Percentiles rank a stretch among this genome's conserved stretches.
Evolutionary conservation across 164 flowering plant genomes (phyloP).

Genomic region (Dillenia turbinata): DNA sequence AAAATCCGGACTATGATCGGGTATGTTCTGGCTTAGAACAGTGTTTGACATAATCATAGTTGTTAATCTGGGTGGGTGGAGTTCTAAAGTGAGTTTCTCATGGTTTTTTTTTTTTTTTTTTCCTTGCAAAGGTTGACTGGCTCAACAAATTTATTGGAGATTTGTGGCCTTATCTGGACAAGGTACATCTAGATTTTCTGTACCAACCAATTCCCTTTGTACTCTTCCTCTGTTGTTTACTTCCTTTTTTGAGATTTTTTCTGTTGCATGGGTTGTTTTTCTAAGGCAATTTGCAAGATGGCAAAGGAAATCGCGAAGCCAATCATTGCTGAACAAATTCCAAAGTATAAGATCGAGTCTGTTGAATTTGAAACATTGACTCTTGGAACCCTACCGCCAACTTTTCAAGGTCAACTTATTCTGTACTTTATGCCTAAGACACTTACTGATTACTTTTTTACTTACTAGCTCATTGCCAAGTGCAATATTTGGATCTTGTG

Average conservation of each 20-base stretch:
- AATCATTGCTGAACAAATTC: slow-evolving; percentile 93
- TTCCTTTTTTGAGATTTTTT: neutral
- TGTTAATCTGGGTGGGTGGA: neutral
- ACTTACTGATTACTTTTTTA: neutral
- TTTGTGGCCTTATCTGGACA: slow-evolving; percentile 98
- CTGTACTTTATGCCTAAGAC: neutral
- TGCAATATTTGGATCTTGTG: too few relatives aligned
- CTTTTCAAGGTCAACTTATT: slow-evolving; percentile 73
- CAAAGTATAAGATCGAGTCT: slow-evolving; percentile 86
- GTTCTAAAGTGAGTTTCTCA: slow-evolving; percentile 2
- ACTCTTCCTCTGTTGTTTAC: neutral
- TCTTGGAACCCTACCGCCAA: slow-evolving; percentile 86
- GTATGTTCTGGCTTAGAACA: slow-evolving; percentile 34
- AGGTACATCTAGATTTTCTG: slow-evolving; percentile 37
- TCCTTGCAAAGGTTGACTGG: slow-evolving; percentile 79
- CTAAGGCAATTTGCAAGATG: slow-evolving; percentile 89
- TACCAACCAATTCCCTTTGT: neutral
- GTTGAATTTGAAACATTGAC: slow-evolving; percentile 85
- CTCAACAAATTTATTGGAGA: slow-evolving; percentile 66
- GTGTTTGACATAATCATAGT: neutral
- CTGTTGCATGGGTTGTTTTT: neutral
- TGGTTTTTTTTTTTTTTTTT: neutral
- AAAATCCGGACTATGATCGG: slow-evolving; percentile 93
- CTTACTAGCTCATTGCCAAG: neutral
- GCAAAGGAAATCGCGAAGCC: slow-evolving; percentile 78